Base-by-base conservation (phyloP, 805 yeast species). In the Barnettozyma sp. region DNA sequence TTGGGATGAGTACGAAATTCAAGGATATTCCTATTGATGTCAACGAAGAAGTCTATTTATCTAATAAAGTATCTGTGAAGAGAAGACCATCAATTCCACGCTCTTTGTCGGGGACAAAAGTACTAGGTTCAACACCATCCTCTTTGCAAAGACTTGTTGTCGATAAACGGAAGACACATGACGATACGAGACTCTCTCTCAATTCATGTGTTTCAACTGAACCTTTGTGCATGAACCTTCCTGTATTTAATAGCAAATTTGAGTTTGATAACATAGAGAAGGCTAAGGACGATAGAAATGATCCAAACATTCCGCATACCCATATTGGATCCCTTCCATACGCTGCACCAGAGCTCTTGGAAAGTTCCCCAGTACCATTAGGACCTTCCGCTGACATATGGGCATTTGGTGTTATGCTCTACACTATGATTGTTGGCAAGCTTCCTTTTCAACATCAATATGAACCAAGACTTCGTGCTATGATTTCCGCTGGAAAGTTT, bases 271-370 rank as follows among this genome's bases (percentile, higher is more conserved):
- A 39, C 18, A 35, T 38, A 10, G 43, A 43, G 8, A 38, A 35
- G 13, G n/a, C 23, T 2, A 23, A n/a, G 6, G 39, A 39, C 4
- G 40, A 37, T 7, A 29, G 15, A 9, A 37, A 36, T 18, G 52
- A 49, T 27, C 35, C 45, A 20, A 42, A 42, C 12, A 14, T 48
- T 2, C 84, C 84, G 1, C 82, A 77, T 52, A 62, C 75, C 16
- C 81, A 79, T 46, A 82, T 85, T 33, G 97, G 97, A 0, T 87
- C 95, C 2, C 64, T 88, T 22, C 96, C 97, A 0, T 88, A 86
- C 55, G 94, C 96, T 1, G 74, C 95, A 0, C 97, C 97, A 0
- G 96, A 88, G 54, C 65, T 86, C 13, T 60, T 87, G 26, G 62
- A 65, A 26, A 79, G 82, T 1, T 66, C 67, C 29, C 83, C 86